Evolutionary conservation across 768 basidiomycete species (phyloP).

Genomic region (Amanita muscaria): DNA sequence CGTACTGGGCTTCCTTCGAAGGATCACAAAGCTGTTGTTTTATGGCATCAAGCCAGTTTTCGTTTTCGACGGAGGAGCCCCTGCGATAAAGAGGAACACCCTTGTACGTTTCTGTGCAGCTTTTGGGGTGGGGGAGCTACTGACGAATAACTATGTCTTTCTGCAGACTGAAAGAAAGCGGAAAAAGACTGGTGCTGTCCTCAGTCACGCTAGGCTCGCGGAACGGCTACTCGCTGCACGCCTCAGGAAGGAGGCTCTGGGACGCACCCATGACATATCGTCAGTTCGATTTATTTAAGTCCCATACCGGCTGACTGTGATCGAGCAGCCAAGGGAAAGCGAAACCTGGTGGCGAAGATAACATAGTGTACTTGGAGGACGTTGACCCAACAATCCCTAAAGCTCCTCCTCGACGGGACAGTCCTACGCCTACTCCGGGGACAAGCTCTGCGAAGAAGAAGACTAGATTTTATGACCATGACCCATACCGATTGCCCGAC

Average conservation of each 20-base stretch:
- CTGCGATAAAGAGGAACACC: conserved; percentile 78
- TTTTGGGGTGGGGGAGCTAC: background rate
- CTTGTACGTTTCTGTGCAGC: conserved; percentile 45
- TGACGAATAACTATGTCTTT: background rate
- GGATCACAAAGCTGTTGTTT: conserved; percentile 91
- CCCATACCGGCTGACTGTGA: conserved; percentile 4
- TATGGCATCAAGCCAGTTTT: conserved; percentile 98
- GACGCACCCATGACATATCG: conserved; percentile 40
- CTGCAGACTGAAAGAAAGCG: conserved; percentile 74
- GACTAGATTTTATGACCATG: conserved; percentile 63
- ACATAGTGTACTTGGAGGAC: conserved; percentile 84
- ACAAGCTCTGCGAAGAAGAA: conserved; percentile 49
- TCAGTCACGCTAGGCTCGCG: conserved; percentile 79
- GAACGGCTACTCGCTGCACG: conserved; percentile 91
- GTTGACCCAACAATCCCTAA: conserved; percentile 45
- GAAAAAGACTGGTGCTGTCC: conserved; percentile 86
- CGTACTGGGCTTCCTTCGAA: conserved; percentile 80
- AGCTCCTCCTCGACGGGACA: conserved; percentile 31
- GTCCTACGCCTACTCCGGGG: conserved; percentile 9
- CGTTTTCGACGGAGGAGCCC: conserved; percentile 97
- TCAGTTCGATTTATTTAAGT: conserved; percentile 19
- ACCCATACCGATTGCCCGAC: conserved; percentile 90
- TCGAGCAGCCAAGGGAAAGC: conserved; percentile 32
- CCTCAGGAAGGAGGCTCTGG: conserved; percentile 81
- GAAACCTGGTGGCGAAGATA: conserved; percentile 46